Conservation (phyloP, 768 basidiomycete genomes). For the Naematelia encephala region DNA sequence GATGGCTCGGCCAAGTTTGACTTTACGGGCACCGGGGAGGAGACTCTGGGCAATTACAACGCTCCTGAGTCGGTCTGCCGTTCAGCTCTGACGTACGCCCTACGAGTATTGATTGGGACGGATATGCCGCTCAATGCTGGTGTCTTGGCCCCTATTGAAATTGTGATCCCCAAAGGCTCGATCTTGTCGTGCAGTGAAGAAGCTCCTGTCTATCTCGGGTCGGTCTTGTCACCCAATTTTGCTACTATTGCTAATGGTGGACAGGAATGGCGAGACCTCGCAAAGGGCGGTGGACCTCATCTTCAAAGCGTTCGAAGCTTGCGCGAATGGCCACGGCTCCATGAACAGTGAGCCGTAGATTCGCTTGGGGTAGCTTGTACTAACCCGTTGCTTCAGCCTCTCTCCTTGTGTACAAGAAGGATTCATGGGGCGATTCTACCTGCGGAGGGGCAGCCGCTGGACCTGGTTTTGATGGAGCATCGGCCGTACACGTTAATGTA, state of each 20-base stretch:
- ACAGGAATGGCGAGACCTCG: slow-evolving; percentile 9
- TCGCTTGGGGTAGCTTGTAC: neutral
- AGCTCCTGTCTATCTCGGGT: neutral
- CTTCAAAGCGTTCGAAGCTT: slow-evolving; percentile 18
- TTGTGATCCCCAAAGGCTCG: slow-evolving; percentile 9
- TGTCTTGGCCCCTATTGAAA: slow-evolving; percentile 7
- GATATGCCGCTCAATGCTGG: slow-evolving; percentile 28
- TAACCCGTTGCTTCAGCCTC: neutral
- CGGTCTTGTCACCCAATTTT: neutral
- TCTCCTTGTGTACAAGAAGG: slow-evolving; percentile 2
- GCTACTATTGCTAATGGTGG: slow-evolving; percentile 4
- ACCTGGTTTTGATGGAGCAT: slow-evolving; percentile 8
- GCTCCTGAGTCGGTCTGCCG: slow-evolving; percentile 17
- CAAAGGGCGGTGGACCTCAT: slow-evolving; percentile 12
- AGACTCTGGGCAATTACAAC: slow-evolving; percentile 18
- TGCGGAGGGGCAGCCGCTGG: slow-evolving; percentile 18
- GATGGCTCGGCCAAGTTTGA: slow-evolving; percentile 22
- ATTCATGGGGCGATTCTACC: slow-evolving; percentile 3
- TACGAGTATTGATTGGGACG: slow-evolving; percentile 13
- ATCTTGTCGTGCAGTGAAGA: neutral
- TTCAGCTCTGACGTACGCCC: slow-evolving; percentile 25
- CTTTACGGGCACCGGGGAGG: slow-evolving; percentile 25
- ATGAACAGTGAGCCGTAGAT: neutral
- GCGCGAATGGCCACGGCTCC: slow-evolving; percentile 9
- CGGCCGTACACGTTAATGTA: slow-evolving; percentile 14